Evolutionary conservation across 108 stramenopile genomes (phyloP).

Genomic region (Nitzschia inconspicua): DNA sequence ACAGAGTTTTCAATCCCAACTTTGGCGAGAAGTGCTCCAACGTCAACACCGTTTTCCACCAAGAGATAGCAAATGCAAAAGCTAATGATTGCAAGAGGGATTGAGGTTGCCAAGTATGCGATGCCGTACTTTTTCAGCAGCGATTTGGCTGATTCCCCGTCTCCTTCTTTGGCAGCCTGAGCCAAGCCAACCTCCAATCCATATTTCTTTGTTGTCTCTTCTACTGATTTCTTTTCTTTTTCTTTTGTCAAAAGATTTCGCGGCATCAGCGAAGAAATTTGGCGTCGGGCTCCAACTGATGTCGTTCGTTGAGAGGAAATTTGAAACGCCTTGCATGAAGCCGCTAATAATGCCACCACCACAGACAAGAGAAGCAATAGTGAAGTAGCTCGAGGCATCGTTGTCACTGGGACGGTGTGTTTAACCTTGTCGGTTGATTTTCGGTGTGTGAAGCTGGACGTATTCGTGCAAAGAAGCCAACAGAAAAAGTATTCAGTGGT

Average conservation of each 20-base stretch:
- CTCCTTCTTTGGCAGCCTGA: slow-evolving; percentile 58
- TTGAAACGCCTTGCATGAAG: too few relatives aligned
- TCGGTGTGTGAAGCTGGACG: too few relatives aligned
- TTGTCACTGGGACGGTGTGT: too few relatives aligned
- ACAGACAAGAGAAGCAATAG: too few relatives aligned
- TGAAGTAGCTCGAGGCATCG: too few relatives aligned
- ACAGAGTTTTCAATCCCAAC: slow-evolving; percentile 74
- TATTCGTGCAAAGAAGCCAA: too few relatives aligned
- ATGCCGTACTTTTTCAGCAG: slow-evolving; percentile 85
- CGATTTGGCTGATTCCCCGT: slow-evolving; percentile 78
- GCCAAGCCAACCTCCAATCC: slow-evolving; percentile 90
- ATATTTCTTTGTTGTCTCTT: slow-evolving; percentile 79
- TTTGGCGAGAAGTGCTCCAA: slow-evolving; percentile 66
- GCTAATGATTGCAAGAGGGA: slow-evolving; percentile 87
- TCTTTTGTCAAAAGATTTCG: slow-evolving; percentile 1
- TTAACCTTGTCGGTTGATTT: too few relatives aligned
- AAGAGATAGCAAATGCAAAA: slow-evolving; percentile 85
- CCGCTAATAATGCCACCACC: too few relatives aligned
- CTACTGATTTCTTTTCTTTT: slow-evolving; percentile 28
- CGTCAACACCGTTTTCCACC: slow-evolving; percentile 89
- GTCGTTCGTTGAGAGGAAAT: too few relatives aligned
- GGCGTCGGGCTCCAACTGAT: neutral
- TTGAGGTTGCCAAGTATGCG: slow-evolving; percentile 93
- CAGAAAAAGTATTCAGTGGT: too few relatives aligned
- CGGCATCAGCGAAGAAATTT: neutral